Percentiles rank a stretch among this genome's conserved stretches.
These are phyloP conservation scores for Litchi chinensis DNA, from an alignment of 345 rosid genomes.

Conservation along the genomic window DNA sequence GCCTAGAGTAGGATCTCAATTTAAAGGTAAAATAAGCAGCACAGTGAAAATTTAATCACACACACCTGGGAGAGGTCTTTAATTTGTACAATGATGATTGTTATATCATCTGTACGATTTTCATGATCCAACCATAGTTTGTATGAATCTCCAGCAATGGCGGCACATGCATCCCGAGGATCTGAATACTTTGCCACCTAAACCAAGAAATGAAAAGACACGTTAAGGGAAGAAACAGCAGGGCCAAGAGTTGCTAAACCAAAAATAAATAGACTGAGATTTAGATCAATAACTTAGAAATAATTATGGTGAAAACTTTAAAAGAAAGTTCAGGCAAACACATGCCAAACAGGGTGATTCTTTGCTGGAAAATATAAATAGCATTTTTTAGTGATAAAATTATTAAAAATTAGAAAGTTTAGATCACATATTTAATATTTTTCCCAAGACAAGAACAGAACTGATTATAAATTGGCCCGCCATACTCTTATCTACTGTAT, in stretches of 20 bases:
- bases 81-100: slow-evolving; percentile 83
- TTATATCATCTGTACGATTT: slow-evolving; percentile 96
- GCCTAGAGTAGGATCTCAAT: not conserved
- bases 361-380: not conserved
- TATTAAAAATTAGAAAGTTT: not conserved
- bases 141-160: slow-evolving; percentile 89
- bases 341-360: not conserved
- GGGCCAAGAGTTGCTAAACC: not conserved
- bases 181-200: slow-evolving; percentile 76
- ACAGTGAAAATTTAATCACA: slow-evolving; percentile 5
- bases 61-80: slow-evolving; percentile 67
- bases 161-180: slow-evolving; percentile 91
- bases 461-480: not conserved
- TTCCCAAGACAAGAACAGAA: not conserved
- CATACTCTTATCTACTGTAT: not conserved
- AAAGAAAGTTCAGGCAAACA: not conserved
- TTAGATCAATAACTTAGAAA: too few species aligned
- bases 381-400: not conserved
- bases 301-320: not conserved
- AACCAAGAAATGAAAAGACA: slow-evolving; percentile 22
- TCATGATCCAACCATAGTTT: slow-evolving; percentile 87
- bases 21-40: slow-evolving; percentile 8
- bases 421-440: not conserved
- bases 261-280: not conserved
- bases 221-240: slow-evolving; percentile 9